Evolutionary conservation across 164 flowering plant species (phyloP), one percentile per base, ranked within the genome.

Genomic region (Cinnamomum micranthum): DNA sequence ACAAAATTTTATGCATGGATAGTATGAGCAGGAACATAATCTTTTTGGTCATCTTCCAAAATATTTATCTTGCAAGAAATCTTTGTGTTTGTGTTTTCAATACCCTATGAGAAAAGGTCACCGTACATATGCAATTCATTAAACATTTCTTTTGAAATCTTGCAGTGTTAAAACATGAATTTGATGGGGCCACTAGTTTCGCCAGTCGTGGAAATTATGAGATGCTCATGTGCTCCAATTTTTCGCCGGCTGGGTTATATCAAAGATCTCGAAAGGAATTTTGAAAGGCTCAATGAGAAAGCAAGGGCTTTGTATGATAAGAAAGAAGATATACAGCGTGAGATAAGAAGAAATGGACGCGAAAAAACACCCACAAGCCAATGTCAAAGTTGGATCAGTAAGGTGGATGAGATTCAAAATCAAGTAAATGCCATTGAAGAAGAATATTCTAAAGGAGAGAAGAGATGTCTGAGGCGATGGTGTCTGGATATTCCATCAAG

Each of bases 291-390:
- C 4, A 65, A 19, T 6, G 62, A 65, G 1, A 70, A 74, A 70
- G 74, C 66, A 31, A 19, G 20, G 12, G n/a, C n/a, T 4, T 68
- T 74, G 47, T 35, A 25, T 25, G 70, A 68, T 2, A 65, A 35
- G 35, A 74, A 47, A 70, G 71, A 70, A 28, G 77, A 78, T 73
- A 65, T 60, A 35, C 31, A 68, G 28, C 13, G 1, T 22, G 67
- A 55, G 22, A 75, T 75, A 31, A 3, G 14, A 52, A 58, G 27
- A 24, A 4, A 59, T n/a, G 41, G 62, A 65, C 4, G 19, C 2
- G 33, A 27, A 20, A 68, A 23, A 41, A 62, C 15, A 22, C 65
- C 77, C 1, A 69, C 60, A 60, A 60, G 23, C 1, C 68, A 50
- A 70, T 59, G 73, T 47, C 6, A 9, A 41, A 17, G 11, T 10